These are phyloP conservation scores for Didymosphaeria variabile DNA, from an alignment of 2,329 filamentous ascomycete species.

Conservation along the genomic window DNA sequence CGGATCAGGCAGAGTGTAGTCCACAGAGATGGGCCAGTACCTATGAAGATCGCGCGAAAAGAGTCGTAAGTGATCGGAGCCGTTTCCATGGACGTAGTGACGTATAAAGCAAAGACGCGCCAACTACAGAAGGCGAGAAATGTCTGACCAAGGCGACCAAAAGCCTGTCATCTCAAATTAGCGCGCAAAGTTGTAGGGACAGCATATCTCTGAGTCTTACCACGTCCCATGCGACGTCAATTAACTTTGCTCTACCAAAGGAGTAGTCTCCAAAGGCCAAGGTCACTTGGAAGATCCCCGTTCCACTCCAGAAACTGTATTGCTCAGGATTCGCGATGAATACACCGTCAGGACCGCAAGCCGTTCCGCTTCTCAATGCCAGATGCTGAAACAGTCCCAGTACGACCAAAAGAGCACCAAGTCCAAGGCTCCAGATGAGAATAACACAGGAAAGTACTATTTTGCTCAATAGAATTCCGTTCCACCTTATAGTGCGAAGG, in stretches of 20 bases:
- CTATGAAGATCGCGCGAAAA: constrained; percentile 29
- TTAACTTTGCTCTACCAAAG: constrained; percentile 29
- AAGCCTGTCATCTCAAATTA: constrained; percentile 2
- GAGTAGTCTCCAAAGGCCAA: neutral
- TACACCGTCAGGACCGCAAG: constrained; percentile 3
- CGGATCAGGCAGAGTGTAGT: constrained; percentile 8
- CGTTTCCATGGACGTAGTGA: constrained; percentile 32
- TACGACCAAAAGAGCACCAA: neutral
- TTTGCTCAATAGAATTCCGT: neutral
- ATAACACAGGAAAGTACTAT: neutral
- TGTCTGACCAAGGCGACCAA: constrained; percentile 21
- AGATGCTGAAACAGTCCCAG: no score
- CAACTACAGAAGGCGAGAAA: constrained; percentile 29
- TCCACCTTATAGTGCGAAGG: neutral
- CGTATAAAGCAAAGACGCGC: constrained; percentile 28
- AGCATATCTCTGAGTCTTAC: constrained; percentile 18
- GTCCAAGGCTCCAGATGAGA: neutral
- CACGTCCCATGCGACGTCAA: constrained; percentile 36
- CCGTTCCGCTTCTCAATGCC: no score
- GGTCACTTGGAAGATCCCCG: neutral
- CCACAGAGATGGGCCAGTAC: constrained; percentile 13
- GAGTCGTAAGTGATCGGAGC: constrained; percentile 28
- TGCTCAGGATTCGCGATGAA: constrained; percentile 4
- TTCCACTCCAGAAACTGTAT: no score
- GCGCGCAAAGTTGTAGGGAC: neutral